These are phyloP conservation scores for Gigaspora rosea DNA, from an alignment of 192 early-diverging fungal species.

Conservation along the genomic window DNA sequence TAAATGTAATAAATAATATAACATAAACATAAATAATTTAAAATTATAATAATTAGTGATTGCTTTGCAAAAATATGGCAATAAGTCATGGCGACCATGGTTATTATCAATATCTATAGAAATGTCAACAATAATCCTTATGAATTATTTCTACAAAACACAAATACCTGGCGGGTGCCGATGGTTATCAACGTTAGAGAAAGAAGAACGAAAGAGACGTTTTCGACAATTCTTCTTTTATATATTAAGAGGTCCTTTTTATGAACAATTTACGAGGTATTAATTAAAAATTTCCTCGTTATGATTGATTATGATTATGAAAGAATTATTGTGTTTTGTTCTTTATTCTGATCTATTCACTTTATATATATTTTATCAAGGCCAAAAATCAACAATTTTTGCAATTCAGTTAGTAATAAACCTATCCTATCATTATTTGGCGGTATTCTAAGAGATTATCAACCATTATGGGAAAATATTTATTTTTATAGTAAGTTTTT, in stretches of 20 bases:
- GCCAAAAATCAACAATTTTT: slow-evolving; percentile 63
- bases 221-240: slow-evolving; percentile 77
- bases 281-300: slow-evolving; percentile 6
- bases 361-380: slow-evolving; percentile 34
- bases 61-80: slow-evolving; percentile 73
- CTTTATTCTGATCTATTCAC: background rate
- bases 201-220: slow-evolving; percentile 74
- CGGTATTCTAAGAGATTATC: slow-evolving; percentile 82
- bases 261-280: slow-evolving; percentile 75
- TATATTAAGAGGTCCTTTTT: slow-evolving; percentile 84
- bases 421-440: slow-evolving; percentile 77
- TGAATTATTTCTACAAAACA: slow-evolving; percentile 39
- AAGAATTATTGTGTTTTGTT: background rate
- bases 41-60: slow-evolving; percentile 54
- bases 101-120: slow-evolving; percentile 79
- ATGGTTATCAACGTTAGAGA: slow-evolving; percentile 63
- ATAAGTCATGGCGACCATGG: slow-evolving; percentile 82
- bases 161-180: slow-evolving; percentile 24
- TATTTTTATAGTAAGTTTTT: slow-evolving; percentile 77
- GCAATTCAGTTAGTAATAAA: slow-evolving; percentile 67
- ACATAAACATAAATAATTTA: background rate
- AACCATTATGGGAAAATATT: slow-evolving; percentile 85
- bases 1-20: background rate
- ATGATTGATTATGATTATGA: background rate
- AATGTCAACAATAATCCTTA: slow-evolving; percentile 49